Evolutionary conservation across 2,329 filamentous ascomycete genomes (phyloP).

Genomic region (Colletotrichum graminicola): DNA sequence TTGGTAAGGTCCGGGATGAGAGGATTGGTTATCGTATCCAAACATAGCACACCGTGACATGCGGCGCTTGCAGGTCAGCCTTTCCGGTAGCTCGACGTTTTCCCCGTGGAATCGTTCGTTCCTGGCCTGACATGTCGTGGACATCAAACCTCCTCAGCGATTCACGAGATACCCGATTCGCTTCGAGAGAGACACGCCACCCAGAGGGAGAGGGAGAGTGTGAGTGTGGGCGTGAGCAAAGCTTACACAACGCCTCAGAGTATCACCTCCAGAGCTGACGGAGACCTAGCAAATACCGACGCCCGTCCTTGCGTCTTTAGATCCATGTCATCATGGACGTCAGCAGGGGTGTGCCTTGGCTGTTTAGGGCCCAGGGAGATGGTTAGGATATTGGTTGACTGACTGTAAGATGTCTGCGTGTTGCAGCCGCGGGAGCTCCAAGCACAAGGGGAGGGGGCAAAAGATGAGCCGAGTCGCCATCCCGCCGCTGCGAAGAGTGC

Average conservation of each 20-base stretch:
- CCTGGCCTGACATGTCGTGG: conserved; percentile 29
- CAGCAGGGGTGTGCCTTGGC: conserved; percentile 37
- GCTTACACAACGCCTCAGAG: conserved; percentile 26
- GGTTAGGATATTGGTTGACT: conserved; percentile 39
- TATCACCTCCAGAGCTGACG: conserved; percentile 20
- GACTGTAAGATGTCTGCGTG: conserved; percentile 24
- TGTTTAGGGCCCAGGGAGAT: conserved; percentile 36
- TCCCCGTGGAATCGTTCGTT: conserved; percentile 29
- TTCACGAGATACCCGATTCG: conserved; percentile 30
- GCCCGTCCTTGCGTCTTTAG: conserved; percentile 35
- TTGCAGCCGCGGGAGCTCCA: conserved; percentile 39
- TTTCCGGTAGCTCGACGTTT: conserved; percentile 17
- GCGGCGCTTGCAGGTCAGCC: conserved; percentile 22
- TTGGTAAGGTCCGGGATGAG: conserved; percentile 25
- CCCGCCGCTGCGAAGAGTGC: conserved; percentile 13
- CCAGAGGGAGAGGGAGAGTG: too few species aligned
- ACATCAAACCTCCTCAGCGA: conserved; percentile 11
- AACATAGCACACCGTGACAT: conserved; percentile 14
- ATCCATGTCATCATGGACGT: conserved; percentile 1
- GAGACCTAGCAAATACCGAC: conserved; percentile 35
- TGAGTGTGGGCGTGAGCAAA: not conserved
- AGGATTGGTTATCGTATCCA: conserved; percentile 17
- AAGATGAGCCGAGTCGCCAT: conserved; percentile 32
- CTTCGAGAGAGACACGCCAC: conserved; percentile 1
- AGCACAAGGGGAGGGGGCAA: conserved; percentile 21